These are phyloP conservation scores for Pleurotus ostreatus DNA, from an alignment of 768 basidiomycete species.

Conservation along the genomic window DNA sequence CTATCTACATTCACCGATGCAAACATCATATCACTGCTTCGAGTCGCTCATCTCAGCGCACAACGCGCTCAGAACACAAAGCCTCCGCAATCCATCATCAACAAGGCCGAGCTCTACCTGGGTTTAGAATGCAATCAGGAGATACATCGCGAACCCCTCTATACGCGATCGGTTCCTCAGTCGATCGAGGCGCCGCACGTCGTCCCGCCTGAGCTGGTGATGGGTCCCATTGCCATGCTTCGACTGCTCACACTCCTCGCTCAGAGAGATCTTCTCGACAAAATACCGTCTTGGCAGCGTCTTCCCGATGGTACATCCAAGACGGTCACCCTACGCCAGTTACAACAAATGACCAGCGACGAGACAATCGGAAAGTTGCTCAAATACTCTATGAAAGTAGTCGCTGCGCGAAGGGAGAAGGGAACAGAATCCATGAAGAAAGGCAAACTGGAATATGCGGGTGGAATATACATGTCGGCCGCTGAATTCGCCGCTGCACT, in stretches of 20 bases:
- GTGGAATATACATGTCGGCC: conserved; percentile 18
- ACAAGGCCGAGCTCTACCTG: conserved; percentile 6
- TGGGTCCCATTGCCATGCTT: conserved; percentile 22
- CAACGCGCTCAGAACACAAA: conserved; percentile 11
- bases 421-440: conserved; percentile 17
- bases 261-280: conserved; percentile 19
- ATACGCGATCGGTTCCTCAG: conserved; percentile 11
- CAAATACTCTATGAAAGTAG: conserved; percentile 16
- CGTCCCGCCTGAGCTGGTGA: conserved; percentile 18
- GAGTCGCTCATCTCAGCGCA: conserved; percentile 18
- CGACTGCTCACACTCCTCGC: conserved; percentile 25
- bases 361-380: conserved; percentile 20
- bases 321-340: conserved; percentile 14
- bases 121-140: conserved; percentile 14
- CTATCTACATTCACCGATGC: conserved; percentile 17
- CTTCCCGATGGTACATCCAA: conserved; percentile 18
- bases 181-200: conserved; percentile 16
- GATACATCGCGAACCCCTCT: conserved; percentile 18
- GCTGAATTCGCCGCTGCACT: conserved; percentile 29
- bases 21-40: conserved; percentile 22
- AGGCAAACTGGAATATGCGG: conserved; percentile 16
- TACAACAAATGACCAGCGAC: conserved; percentile 23
- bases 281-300: conserved; percentile 15
- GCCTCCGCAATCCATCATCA: not conserved
- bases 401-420: conserved; percentile 14